Conservation (phyloP, 1,139 yeast genomes). For the Magnusiomyces magnusii region DNA sequence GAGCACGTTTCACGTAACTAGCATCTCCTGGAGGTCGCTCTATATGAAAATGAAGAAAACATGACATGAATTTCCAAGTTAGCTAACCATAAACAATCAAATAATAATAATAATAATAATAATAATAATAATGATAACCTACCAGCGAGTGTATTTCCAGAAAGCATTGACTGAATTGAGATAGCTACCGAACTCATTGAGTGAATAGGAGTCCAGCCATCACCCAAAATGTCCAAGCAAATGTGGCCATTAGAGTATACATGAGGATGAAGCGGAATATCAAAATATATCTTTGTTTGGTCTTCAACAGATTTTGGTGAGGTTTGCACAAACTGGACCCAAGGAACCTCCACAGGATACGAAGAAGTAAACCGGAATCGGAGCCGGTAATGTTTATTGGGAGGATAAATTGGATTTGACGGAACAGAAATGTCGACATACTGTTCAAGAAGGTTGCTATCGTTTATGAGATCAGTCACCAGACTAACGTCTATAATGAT, state of each 20-base stretch:
- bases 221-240: slow-evolving; percentile 47
- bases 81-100: no score
- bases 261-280: slow-evolving; percentile 63
- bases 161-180: slow-evolving; percentile 60
- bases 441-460: slow-evolving; percentile 30
- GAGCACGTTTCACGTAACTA: slow-evolving; percentile 45
- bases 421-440: slow-evolving; percentile 34
- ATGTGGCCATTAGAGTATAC: slow-evolving; percentile 69
- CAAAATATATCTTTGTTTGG: slow-evolving; percentile 19
- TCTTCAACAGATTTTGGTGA: slow-evolving; percentile 17
- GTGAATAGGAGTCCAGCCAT: slow-evolving; percentile 70
- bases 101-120: not conserved
- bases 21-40: slow-evolving; percentile 49
- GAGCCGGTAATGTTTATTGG: slow-evolving; percentile 33
- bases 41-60: slow-evolving; percentile 4
- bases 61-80: no score
- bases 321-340: slow-evolving; percentile 42
- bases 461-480: slow-evolving; percentile 18
- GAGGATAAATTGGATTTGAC: slow-evolving; percentile 32
- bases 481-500: slow-evolving; percentile 26
- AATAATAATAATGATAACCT: no score
- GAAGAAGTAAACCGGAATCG: slow-evolving; percentile 39
- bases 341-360: slow-evolving; percentile 62
- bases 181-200: slow-evolving; percentile 46
- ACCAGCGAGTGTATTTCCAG: slow-evolving; percentile 40